These are phyloP conservation scores for Amaranthus hypochondriacus DNA, from an alignment of 148 eudicot species.

Conservation along the genomic window DNA sequence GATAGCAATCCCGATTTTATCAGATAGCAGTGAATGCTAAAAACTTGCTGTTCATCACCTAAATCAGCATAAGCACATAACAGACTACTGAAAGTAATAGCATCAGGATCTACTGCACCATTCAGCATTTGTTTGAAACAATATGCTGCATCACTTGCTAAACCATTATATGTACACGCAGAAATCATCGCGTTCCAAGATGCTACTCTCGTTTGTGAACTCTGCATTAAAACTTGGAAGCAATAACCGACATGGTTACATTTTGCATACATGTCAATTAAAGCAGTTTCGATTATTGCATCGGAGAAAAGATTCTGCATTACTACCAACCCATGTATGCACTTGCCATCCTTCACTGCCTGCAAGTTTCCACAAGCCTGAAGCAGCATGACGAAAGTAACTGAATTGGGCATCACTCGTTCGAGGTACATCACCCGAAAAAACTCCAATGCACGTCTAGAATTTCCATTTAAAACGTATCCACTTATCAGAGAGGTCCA, in stretches of 20 bases:
- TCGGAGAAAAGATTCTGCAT: constrained; percentile 40
- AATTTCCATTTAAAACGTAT: constrained; percentile 35
- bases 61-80: constrained; percentile 49
- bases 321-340: constrained; percentile 62
- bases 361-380: constrained; percentile 38
- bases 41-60: constrained; percentile 45
- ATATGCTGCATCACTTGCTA: constrained; percentile 35
- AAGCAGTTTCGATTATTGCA: constrained; percentile 54
- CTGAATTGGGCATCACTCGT: constrained; percentile 52
- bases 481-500: constrained; percentile 69
- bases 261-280: constrained; percentile 69
- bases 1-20: constrained; percentile 43
- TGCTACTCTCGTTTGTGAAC: constrained; percentile 43
- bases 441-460: constrained; percentile 34
- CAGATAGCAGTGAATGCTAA: constrained; percentile 46
- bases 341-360: constrained; percentile 42
- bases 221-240: constrained; percentile 33
- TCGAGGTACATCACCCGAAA: constrained; percentile 43
- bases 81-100: constrained; percentile 46
- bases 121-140: constrained; percentile 46
- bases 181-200: constrained; percentile 67
- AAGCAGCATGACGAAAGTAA: constrained; percentile 52
- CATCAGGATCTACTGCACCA: constrained; percentile 37
- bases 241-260: constrained; percentile 36
- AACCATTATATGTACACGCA: constrained; percentile 37